phyloP scores from a whole-genome alignment of 2,329 filamentous ascomycete genomes.

The Alternaria conjuncta region DNA sequence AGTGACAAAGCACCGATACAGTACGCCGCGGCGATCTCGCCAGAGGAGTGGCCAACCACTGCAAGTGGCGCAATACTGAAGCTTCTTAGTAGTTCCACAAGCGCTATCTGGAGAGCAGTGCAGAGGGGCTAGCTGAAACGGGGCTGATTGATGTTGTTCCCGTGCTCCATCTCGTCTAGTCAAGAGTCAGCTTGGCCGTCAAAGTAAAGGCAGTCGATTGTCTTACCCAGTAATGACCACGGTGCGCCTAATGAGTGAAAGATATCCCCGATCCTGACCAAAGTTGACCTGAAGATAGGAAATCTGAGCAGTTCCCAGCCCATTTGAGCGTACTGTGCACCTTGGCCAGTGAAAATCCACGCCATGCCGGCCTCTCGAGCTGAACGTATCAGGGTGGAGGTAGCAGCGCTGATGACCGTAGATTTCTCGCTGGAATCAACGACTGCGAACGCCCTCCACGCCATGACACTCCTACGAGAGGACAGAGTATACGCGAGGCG shows the following conservation, averaged over 20 bases:
- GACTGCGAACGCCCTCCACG: not conserved
- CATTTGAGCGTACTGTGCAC: not conserved
- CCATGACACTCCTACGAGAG: not conserved
- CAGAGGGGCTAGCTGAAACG: constrained; percentile 24
- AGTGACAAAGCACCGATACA: constrained; percentile 5
- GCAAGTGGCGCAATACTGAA: constrained; percentile 12
- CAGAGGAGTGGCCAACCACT: constrained; percentile 35
- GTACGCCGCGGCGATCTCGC: constrained; percentile 41
- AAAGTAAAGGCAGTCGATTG: not conserved
- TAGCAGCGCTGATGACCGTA: not conserved
- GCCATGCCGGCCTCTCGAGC: not conserved
- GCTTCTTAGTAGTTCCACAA: constrained; percentile 27
- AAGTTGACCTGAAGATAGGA: not conserved
- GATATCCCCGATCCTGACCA: not conserved
- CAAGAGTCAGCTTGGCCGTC: not conserved
- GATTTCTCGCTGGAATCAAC: not conserved
- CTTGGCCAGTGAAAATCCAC: not conserved
- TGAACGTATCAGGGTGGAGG: not conserved
- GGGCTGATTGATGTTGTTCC: constrained; percentile 5
- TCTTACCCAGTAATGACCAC: not conserved
- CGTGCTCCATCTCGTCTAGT: not conserved
- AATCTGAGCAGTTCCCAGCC: not conserved
- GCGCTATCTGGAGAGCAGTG: constrained; percentile 26
- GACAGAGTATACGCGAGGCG: not conserved
- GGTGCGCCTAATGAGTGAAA: not conserved